These are phyloP conservation scores for Aspergillus wentii DNA, from an alignment of 495 filamentous ascomycete genomes.

Conservation along the genomic window DNA sequence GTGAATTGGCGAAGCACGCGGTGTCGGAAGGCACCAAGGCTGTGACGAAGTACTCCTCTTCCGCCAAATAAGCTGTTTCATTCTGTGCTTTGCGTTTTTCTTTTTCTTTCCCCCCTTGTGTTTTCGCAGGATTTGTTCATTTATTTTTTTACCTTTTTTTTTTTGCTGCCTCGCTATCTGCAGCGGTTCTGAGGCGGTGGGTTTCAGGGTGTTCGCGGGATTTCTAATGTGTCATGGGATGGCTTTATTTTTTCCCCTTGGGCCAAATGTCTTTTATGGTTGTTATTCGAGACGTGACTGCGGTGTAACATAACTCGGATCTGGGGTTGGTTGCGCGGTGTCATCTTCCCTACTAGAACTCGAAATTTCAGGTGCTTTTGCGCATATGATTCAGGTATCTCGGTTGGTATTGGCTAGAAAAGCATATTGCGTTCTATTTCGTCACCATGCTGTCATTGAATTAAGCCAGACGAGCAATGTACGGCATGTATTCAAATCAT, in stretches of 20 bases:
- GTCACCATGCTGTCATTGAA: no score
- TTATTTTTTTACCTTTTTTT: constrained; percentile 26
- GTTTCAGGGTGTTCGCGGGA: constrained; percentile 63
- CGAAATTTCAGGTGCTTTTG: constrained; percentile 47
- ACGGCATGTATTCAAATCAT: no score
- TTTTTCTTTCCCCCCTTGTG: no score
- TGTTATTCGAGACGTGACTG: constrained; percentile 60
- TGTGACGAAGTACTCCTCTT: constrained; percentile 99
- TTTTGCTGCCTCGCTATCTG: constrained; percentile 52
- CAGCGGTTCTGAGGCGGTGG: constrained; percentile 59
- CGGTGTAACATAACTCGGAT: constrained; percentile 74
- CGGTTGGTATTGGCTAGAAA: neutral
- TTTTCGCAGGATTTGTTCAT: constrained; percentile 36
- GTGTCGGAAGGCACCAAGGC: constrained; percentile 99
- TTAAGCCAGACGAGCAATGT: no score
- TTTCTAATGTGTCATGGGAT: constrained; percentile 89
- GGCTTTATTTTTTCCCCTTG: constrained; percentile 59
- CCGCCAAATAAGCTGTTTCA: constrained; percentile 81
- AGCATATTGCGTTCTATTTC: no score
- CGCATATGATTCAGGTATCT: neutral
- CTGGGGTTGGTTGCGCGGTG: constrained; percentile 32
- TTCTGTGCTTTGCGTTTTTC: constrained; percentile 32
- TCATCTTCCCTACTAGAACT: constrained; percentile 35
- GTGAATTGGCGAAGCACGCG: constrained; percentile 98
- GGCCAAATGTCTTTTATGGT: constrained; percentile 71